Conservation (phyloP, 768 basidiomycete genomes). For the Symmetrospora coprosmae region DNA sequence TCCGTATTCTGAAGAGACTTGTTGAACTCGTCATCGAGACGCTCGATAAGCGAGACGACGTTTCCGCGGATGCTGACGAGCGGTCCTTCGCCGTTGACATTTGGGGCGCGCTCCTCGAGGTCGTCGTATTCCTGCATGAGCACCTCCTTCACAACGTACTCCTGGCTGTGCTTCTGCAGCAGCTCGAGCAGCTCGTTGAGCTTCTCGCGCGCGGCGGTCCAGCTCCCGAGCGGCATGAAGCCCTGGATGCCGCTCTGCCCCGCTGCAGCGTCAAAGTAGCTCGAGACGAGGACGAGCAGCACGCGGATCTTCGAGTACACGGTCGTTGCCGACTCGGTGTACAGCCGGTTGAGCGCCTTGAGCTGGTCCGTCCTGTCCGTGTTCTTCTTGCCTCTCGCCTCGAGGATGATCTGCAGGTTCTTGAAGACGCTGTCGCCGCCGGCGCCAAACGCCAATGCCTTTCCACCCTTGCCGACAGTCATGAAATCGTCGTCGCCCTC, state of each 20-base stretch:
- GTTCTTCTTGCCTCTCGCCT: slow-evolving; percentile 79
- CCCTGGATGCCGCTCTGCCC: slow-evolving; percentile 42
- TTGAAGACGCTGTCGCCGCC: slow-evolving; percentile 70
- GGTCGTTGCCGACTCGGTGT: slow-evolving; percentile 64
- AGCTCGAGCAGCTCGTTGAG: slow-evolving; percentile 75
- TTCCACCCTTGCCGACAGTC: slow-evolving; percentile 81
- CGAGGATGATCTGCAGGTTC: slow-evolving; percentile 74
- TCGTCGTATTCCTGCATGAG: slow-evolving; percentile 84
- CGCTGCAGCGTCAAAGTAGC: slow-evolving; percentile 92
- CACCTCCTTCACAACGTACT: slow-evolving; percentile 66
- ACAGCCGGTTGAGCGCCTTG: slow-evolving; percentile 68
- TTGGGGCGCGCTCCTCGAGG: slow-evolving; percentile 62
- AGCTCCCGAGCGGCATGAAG: slow-evolving; percentile 68
- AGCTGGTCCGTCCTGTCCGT: slow-evolving; percentile 93
- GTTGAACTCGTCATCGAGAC: slow-evolving; percentile 95
- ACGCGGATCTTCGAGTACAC: slow-evolving; percentile 88
- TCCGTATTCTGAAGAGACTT: slow-evolving; percentile 94
- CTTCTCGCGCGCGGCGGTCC: slow-evolving; percentile 73
- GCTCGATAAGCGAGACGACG: slow-evolving; percentile 88
- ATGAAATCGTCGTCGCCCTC: slow-evolving; percentile 56
- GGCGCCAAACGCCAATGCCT: slow-evolving; percentile 61
- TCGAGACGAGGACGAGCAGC: slow-evolving; percentile 78
- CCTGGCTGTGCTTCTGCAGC: slow-evolving; percentile 51
- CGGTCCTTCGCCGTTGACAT: slow-evolving; percentile 47
- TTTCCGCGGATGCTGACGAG: slow-evolving; percentile 80